phyloP scores from a whole-genome alignment of 352 stramenopile genomes.

The Phytophthora idaei region DNA sequence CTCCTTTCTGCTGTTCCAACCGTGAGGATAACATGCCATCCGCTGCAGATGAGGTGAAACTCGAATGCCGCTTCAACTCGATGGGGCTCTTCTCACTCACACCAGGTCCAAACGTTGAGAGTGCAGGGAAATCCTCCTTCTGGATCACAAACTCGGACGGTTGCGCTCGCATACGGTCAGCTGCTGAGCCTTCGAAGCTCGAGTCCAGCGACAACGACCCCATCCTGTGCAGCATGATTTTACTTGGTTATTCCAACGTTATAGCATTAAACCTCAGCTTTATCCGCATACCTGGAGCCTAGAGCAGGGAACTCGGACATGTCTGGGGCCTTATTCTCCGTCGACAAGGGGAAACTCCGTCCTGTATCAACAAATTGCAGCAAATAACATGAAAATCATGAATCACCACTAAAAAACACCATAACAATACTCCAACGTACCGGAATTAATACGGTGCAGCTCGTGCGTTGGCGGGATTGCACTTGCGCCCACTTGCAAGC shows the following conservation, averaged over 20 bases:
- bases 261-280: background rate
- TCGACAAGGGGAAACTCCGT: constrained; percentile 52
- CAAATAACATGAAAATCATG: constrained; percentile 22
- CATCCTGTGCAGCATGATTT: constrained; percentile 43
- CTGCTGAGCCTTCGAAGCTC: constrained; percentile 39
- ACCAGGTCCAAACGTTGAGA: constrained; percentile 67
- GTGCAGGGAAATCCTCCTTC: constrained; percentile 86
- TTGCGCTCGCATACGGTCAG: constrained; percentile 48
- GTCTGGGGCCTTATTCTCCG: constrained; percentile 77
- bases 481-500: constrained; percentile 34
- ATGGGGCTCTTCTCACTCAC: constrained; percentile 62
- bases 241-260: background rate
- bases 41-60: constrained; percentile 70
- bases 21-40: constrained; percentile 64
- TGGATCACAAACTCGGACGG: constrained; percentile 87
- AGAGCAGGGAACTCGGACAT: constrained; percentile 88
- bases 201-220: constrained; percentile 62
- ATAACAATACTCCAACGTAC: constrained; percentile 27
- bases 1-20: constrained; percentile 45
- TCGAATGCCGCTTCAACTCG: constrained; percentile 71
- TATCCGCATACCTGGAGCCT: constrained; percentile 47
- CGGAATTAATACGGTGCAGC: constrained; percentile 68
- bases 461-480: constrained; percentile 49
- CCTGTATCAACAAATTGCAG: constrained; percentile 26
- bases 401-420: constrained; percentile 13